Base-by-base conservation (phyloP, 2,329 filamentous ascomycete species). In the Paecilomyces fulvus region DNA sequence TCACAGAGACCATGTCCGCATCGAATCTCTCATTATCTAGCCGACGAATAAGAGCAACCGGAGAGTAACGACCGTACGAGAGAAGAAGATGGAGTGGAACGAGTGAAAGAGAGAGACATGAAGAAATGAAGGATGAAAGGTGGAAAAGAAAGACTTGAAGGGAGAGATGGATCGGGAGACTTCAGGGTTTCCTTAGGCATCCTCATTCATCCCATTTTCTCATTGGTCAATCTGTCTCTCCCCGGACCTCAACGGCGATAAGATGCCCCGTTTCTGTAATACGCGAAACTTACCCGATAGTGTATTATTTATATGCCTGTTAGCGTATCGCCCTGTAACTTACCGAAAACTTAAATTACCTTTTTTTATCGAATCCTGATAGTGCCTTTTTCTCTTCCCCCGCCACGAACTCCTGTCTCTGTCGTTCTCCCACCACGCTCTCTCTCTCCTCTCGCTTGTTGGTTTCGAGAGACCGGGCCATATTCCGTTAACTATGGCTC, bases 101-200 rank as follows among this genome's bases (percentile, higher is more conserved):
- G 8, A 43, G 48, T 12, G 25, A 28, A 49, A 8, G 48, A 49
- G 48, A 49, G 28, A 33, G 23, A 46, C 23, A 46, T 37, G 30
- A n/a, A 43, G 43, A 48, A 7, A 21, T 50, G 54, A 56, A 53
- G 37, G 49, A 49, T 30, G 48, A 31, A 54, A 56, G 58, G 56
- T 54, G 56, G 56, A 53, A 20, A 54, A 43, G 53, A n/a, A n/a
- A n/a, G n/a, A n/a, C n/a, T 46, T 43, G 57, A 25, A 58, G 48
- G 53, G n/a, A n/a, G n/a, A n/a, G 57, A 54, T 48, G 25, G 17
- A 37, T 49, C 51, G 54, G 54, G 52, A 51, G 37, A 30, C n/a
- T 55, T 11, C 20, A 55, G 57, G 55, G 56, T 58, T 58, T 55
- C 62, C 59, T 65, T 66, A 68, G 67, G 67, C 67, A 69, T 65